Evolutionary conservation across 495 filamentous ascomycete species (phyloP).

Genomic region (Penicillium waksmanii): DNA sequence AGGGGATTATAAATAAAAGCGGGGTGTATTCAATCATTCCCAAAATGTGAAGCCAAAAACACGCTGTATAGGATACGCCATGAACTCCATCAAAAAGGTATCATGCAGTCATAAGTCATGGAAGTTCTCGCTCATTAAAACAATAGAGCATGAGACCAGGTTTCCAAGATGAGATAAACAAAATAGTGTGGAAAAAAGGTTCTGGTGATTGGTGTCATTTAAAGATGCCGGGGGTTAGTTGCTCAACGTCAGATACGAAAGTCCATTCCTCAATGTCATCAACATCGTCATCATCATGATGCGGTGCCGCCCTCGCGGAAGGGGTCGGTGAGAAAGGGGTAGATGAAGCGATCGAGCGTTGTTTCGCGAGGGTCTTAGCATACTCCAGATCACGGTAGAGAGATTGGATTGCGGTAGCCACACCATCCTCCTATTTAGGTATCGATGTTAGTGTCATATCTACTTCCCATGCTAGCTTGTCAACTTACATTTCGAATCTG

Average conservation of each 20-base stretch:
- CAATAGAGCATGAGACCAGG: constrained; percentile 13
- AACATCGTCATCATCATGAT: constrained; percentile 48
- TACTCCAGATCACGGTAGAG: constrained; percentile 97
- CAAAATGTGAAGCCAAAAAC: constrained; percentile 11
- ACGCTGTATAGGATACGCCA: constrained; percentile 3
- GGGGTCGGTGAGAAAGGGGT: constrained; percentile 48
- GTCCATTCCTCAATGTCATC: constrained; percentile 70
- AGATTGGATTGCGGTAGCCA: constrained; percentile 84
- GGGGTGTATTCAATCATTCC: constrained; percentile 14
- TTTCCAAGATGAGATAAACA: constrained; percentile 12
- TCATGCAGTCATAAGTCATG: constrained; percentile 18
- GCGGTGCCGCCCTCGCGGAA: constrained; percentile 36
- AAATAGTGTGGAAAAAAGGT: constrained; percentile 2
- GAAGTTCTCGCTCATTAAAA: constrained; percentile 13
- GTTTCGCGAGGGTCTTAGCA: constrained; percentile 82
- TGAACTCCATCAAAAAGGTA: constrained; percentile 3
- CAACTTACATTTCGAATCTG: constrained; percentile 79
- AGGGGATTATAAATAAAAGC: not conserved
- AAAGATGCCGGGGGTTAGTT: constrained; percentile 20
- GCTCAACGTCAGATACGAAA: constrained; percentile 67
- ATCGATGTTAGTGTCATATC: constrained; percentile 2
- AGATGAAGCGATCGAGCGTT: constrained; percentile 47
- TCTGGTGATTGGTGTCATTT: constrained; percentile 6
- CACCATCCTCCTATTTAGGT: constrained; percentile 75
- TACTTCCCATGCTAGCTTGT: not conserved